A percentile compares a stretch with the other conserved stretches of the same genome.
Conservation (phyloP, 805 yeast genomes). For the Myxozyma mucilagina region DNA sequence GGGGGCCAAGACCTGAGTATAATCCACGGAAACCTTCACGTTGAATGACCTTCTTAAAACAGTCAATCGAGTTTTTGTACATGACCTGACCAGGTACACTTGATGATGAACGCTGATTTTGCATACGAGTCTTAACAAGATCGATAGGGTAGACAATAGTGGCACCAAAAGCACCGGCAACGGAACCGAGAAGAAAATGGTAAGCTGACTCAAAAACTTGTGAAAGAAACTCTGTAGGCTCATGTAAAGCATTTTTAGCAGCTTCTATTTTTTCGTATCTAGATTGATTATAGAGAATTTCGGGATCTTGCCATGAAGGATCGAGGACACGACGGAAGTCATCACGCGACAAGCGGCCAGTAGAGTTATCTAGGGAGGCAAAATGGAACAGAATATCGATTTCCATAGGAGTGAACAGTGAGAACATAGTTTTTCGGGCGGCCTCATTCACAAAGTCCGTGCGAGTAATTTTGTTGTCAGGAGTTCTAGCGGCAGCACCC, state of each 20-base stretch:
- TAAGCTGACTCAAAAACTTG: slow-evolving; percentile 79
- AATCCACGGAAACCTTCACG: slow-evolving; percentile 83
- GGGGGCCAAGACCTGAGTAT: slow-evolving; percentile 92
- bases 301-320: slow-evolving; percentile 47
- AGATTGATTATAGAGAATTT: slow-evolving; percentile 30
- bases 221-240: slow-evolving; percentile 49
- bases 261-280: slow-evolving; percentile 41
- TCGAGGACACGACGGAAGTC: slow-evolving; percentile 47
- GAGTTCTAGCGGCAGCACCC: slow-evolving; percentile 38
- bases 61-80: slow-evolving; percentile 81
- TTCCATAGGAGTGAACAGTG: slow-evolving; percentile 48
- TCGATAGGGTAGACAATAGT: slow-evolving; percentile 96
- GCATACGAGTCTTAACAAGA: slow-evolving; percentile 94
- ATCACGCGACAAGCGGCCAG: slow-evolving; percentile 40
- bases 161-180: slow-evolving; percentile 99
- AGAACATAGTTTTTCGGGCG: slow-evolving; percentile 44
- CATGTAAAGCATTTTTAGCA: slow-evolving; percentile 44
- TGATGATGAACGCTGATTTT: slow-evolving; percentile 73
- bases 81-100: slow-evolving; percentile 48
- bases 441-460: slow-evolving; percentile 44
- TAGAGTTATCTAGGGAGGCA: slow-evolving; percentile 37
- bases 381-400: slow-evolving; percentile 48
- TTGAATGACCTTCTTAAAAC: slow-evolving; percentile 72
- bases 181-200: slow-evolving; percentile 85
- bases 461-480: slow-evolving; percentile 43